These are phyloP conservation scores for Kuraishia molischiana DNA, from an alignment of 805 yeast genomes.

Conservation along the genomic window DNA sequence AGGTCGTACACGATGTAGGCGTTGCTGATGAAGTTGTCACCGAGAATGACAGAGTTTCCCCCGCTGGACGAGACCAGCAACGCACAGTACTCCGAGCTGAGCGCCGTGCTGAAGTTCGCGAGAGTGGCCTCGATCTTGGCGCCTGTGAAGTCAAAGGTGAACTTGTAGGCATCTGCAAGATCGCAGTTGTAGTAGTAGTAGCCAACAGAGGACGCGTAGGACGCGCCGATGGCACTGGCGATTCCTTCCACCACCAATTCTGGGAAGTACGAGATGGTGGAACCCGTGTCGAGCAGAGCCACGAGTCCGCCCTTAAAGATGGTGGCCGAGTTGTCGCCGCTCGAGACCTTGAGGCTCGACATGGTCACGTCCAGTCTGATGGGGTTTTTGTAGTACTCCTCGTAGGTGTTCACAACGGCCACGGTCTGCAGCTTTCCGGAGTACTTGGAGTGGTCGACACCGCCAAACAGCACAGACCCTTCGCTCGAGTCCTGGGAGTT, in stretches of 20 bases:
- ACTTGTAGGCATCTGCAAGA: slow-evolving; percentile 14
- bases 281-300: slow-evolving; percentile 3
- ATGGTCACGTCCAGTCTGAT: slow-evolving; percentile 41
- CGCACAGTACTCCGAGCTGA: slow-evolving; percentile 27
- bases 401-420: slow-evolving; percentile 35
- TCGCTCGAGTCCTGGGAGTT: slow-evolving; percentile 22
- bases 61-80: slow-evolving; percentile 28
- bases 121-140: slow-evolving; percentile 28
- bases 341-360: slow-evolving; percentile 23
- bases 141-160: slow-evolving; percentile 51
- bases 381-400: slow-evolving; percentile 20
- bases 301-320: slow-evolving; percentile 20
- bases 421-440: slow-evolving; percentile 33
- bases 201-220: slow-evolving; percentile 28
- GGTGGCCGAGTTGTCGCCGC: slow-evolving; percentile 8
- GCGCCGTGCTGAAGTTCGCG: slow-evolving; percentile 26
- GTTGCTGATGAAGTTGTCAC: slow-evolving; percentile 42
- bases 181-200: slow-evolving; percentile 22
- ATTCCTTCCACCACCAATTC: slow-evolving; percentile 14
- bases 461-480: slow-evolving; percentile 57
- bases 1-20: slow-evolving; percentile 49
- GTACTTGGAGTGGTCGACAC: slow-evolving; percentile 50
- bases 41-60: slow-evolving; percentile 30
- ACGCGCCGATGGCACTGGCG: slow-evolving; percentile 25
- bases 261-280: slow-evolving; percentile 1